phyloP scores from a whole-genome alignment of 768 basidiomycete genomes.

The Ramaria rubella region DNA sequence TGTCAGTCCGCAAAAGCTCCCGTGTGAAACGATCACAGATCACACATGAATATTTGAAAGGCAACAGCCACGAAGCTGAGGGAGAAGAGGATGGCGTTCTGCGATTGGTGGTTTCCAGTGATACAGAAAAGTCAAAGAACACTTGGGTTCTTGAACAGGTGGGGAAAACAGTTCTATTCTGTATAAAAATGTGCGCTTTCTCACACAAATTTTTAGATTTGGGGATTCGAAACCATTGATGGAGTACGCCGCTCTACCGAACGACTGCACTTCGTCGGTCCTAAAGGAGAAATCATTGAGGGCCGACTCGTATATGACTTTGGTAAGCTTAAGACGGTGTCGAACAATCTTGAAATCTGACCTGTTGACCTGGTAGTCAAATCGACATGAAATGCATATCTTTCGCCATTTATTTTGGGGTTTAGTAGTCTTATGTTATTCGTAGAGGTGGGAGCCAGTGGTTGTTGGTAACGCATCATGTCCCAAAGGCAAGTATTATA shows the following conservation, averaged over 20 bases:
- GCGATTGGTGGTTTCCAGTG: conserved; percentile 41
- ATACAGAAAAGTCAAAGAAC: conserved; percentile 53
- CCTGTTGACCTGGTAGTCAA: too few species aligned
- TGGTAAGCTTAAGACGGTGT: conserved; percentile 43
- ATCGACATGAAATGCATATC: too few species aligned
- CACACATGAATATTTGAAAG: conserved; percentile 31
- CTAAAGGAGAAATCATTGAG: conserved; percentile 49
- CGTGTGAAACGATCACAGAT: conserved; percentile 26
- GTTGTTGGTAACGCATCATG: too few species aligned
- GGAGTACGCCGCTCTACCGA: conserved; percentile 56
- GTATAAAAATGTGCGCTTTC: not conserved
- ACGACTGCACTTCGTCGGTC: conserved; percentile 57
- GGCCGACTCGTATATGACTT: conserved; percentile 62
- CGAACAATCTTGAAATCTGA: too few species aligned
- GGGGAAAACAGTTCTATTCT: conserved; percentile 6
- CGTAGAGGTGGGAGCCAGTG: too few species aligned
- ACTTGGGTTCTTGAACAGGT: conserved; percentile 66
- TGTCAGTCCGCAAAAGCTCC: conserved; percentile 17
- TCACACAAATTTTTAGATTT: conserved; percentile 30
- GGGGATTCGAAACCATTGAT: conserved; percentile 59
- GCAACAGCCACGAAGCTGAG: conserved; percentile 36
- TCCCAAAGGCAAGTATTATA: too few species aligned
- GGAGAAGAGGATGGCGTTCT: conserved; percentile 31
- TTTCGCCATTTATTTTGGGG: too few species aligned
- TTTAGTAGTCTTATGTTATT: too few species aligned